A percentile compares a stretch with the other conserved stretches of the same genome.
phyloP scores from a whole-genome alignment of 2,329 filamentous ascomycete species.

The Magnaporthiopsis incrustans region DNA sequence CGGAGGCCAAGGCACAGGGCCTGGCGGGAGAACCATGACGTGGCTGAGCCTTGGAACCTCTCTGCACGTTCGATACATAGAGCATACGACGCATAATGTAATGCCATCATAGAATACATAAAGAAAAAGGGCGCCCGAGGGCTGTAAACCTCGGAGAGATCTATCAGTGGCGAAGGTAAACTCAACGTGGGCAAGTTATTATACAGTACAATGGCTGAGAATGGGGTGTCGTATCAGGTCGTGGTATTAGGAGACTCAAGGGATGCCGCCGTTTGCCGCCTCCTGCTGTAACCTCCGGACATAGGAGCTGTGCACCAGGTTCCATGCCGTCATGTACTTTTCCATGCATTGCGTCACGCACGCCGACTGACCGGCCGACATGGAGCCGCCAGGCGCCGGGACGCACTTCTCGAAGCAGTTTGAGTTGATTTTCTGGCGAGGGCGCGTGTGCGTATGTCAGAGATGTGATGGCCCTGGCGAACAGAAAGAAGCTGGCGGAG shows the following conservation, averaged over 20 bases:
- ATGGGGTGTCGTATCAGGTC: neutral
- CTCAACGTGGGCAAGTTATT: too few species aligned
- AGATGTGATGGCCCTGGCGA: neutral
- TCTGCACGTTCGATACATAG: too few species aligned
- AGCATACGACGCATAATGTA: too few species aligned
- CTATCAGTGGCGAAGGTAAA: too few species aligned
- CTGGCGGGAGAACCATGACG: constrained; percentile 14
- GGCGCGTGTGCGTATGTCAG: constrained; percentile 1
- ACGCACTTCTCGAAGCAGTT: constrained; percentile 76
- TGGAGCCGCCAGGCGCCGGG: constrained; percentile 56
- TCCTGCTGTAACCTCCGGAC: constrained; percentile 56
- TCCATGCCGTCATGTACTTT: constrained; percentile 78
- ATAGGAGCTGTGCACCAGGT: constrained; percentile 62
- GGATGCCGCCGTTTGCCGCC: constrained; percentile 24
- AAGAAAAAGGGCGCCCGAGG: too few species aligned
- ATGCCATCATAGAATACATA: too few species aligned
- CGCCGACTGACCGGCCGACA: constrained; percentile 59
- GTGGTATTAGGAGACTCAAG: neutral
- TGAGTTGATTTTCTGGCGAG: constrained; percentile 63
- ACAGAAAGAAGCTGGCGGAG: neutral
- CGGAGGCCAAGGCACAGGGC: constrained; percentile 54
- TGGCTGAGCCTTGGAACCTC: too few species aligned
- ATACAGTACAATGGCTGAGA: too few species aligned
- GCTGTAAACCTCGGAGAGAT: too few species aligned
- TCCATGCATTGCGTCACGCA: constrained; percentile 75